Evolutionary conservation across 495 filamentous ascomycete genomes (phyloP).

Genomic region (Bacidia rubella): DNA sequence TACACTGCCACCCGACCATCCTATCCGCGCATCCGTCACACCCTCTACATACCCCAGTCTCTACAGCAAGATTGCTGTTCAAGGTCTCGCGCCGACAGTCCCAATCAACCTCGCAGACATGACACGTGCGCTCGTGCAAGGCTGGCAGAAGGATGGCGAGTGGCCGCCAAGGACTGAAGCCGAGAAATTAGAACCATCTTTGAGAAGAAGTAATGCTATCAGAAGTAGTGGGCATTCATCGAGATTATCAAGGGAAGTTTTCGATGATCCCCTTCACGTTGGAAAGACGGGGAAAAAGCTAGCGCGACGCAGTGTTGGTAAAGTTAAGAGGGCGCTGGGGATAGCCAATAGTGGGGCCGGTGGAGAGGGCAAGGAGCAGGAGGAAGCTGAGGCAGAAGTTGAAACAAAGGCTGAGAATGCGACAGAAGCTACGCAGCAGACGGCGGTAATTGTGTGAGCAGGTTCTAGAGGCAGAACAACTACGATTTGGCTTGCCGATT

Average conservation of each 20-base stretch:
- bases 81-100: slow-evolving; percentile 62
- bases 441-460: too few species aligned
- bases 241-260: not conserved
- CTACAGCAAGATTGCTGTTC: slow-evolving; percentile 73
- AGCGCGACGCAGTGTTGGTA: slow-evolving; percentile 12
- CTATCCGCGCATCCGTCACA: slow-evolving; percentile 60
- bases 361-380: not conserved
- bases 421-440: too few species aligned
- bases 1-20: slow-evolving; percentile 51
- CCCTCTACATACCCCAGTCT: slow-evolving; percentile 63
- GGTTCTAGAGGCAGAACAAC: too few species aligned
- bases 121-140: slow-evolving; percentile 66
- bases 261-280: not conserved
- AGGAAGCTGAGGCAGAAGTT: not conserved
- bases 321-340: slow-evolving; percentile 11
- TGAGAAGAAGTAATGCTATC: too few species aligned
- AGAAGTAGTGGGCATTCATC: not conserved
- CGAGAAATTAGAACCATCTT: too few species aligned
- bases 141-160: slow-evolving; percentile 88
- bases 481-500: too few species aligned
- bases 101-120: slow-evolving; percentile 80
- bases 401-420: not conserved
- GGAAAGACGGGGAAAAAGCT: slow-evolving; percentile 3
- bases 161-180: slow-evolving; percentile 60
- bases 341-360: slow-evolving; percentile 5